Conservation (phyloP, 176 grass and related monocot species). For the Triticum aestivum region IWGSC_CS_RefSeq_v2.1 NC_057796.1:487699841-487700340, state of each 20-base stretch:
- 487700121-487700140: constrained; percentile 98
- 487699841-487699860: constrained; percentile 86
- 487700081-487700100: neutral
- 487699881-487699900: neutral
- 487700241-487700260: constrained; percentile 88
- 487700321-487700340: too few relatives aligned
- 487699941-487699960: constrained; percentile 51
- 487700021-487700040: constrained; percentile 73
- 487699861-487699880: constrained; percentile 33
- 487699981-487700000: constrained; percentile 66
- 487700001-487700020: constrained; percentile 70
- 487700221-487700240: constrained; percentile 56
- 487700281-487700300: constrained; percentile 3
- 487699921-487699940: neutral
- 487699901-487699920: neutral
- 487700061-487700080: neutral
- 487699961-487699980: constrained; percentile 70
- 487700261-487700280: constrained; percentile 87
- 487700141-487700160: constrained; percentile 72
- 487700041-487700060: neutral
- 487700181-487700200: constrained; percentile 61
- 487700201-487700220: constrained; percentile 71
- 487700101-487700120: constrained; percentile 17
- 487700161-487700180: constrained; percentile 67
- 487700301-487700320: neutral